Evolutionary conservation across 257 asterid genomes (phyloP).

Genomic region (Penstemon barbatus): DNA sequence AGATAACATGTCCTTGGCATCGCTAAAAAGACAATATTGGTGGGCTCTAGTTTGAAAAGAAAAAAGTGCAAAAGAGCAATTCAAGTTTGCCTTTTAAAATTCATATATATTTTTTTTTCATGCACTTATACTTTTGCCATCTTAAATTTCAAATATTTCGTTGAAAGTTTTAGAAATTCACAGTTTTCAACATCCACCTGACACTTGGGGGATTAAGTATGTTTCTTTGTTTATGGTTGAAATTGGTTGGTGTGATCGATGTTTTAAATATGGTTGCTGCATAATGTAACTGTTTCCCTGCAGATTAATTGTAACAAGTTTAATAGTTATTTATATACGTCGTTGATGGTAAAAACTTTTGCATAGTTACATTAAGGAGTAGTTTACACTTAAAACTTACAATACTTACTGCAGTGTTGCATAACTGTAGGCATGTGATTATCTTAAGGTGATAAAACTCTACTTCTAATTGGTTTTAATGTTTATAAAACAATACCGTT

Average conservation of each 20-base stretch:
- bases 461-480: too few species aligned
- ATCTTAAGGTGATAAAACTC: too few species aligned
- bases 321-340: not conserved
- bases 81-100: constrained; percentile 27
- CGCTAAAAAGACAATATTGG: constrained; percentile 48
- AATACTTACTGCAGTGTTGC: too few species aligned
- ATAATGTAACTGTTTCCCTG: not conserved
- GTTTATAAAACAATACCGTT: too few species aligned
- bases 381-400: too few species aligned
- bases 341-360: too few species aligned
- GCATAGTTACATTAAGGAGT: too few species aligned
- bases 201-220: not conserved
- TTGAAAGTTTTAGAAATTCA: not conserved
- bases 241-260: not conserved
- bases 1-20: constrained; percentile 25
- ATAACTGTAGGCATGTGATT: too few species aligned
- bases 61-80: constrained; percentile 51
- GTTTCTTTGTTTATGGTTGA: constrained; percentile 1
- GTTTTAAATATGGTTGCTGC: constrained; percentile 8
- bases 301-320: not conserved
- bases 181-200: not conserved
- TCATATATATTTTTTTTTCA: not conserved
- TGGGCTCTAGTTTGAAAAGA: constrained; percentile 51
- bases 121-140: constrained; percentile 25
- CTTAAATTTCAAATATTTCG: constrained; percentile 18